Evolutionary conservation across 1,284 basidiomycete species (phyloP), one percentile per base, ranked within the genome.

Genomic region (Puccinia horiana): DNA sequence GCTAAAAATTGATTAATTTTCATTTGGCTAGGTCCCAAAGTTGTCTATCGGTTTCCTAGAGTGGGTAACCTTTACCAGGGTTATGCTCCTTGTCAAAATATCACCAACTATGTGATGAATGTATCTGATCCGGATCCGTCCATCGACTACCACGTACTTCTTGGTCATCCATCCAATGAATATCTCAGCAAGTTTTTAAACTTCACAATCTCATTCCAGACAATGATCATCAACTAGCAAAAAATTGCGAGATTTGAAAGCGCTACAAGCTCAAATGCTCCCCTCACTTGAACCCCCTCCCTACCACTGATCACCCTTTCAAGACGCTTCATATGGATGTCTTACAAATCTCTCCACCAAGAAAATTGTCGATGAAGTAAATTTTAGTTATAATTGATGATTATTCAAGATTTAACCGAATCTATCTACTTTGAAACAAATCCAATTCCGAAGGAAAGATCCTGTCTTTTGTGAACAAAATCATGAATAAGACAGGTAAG

Each of bases 311-410:
- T 23, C 32, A 11, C 9, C 69, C 69, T 3, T 72, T 72, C 37
- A 18, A 72, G n/a, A n/a, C n/a, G n/a, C n/a, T n/a, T n/a, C n/a
- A n/a, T n/a, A n/a, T n/a, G n/a, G n/a, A n/a, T n/a, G 16, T 63
- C 26, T 26, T 69, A 26, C 32, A 69, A 69, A 35, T 69, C n/a
- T 32, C 18, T 32, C 65, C 65, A 32, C 8, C 14, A 8, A 11
- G 8, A 29, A 69, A 69, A 32, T 9, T 26, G 11, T 5, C 9
- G 8, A 5, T 23, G 8, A 9, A 11, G 11, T 70, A 70, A 26
- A 29, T 70, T 23, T 47, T 70, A n/a, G 37, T 72, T 1, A 72
- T 72, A 9, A 49, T 72, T 72, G 40, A 47, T 35, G 47, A 72
- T 35, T 47, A 3, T 52, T 72, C 44, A 5, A 2, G 42, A n/a